Evolutionary conservation across 2,329 filamentous ascomycete species (phyloP).

Genomic region (Nigrospora osmanthi): DNA sequence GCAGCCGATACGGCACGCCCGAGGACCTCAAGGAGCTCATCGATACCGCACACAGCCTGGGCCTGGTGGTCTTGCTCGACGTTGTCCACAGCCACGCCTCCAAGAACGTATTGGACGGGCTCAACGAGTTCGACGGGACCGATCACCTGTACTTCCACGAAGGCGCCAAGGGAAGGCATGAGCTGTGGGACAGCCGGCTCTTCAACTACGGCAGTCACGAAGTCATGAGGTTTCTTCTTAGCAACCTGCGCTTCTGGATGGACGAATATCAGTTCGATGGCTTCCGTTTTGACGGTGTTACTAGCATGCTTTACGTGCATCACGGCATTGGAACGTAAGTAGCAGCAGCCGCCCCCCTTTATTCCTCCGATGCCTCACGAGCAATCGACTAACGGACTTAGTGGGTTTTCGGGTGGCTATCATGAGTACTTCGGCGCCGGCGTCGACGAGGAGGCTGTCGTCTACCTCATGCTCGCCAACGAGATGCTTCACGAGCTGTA

Average conservation of each 20-base stretch:
- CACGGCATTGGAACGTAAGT: conserved; percentile 94
- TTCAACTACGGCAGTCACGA: conserved; percentile 98
- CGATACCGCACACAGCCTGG: conserved; percentile 87
- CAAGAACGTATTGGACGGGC: conserved; percentile 90
- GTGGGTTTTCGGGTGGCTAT: conserved; percentile 93
- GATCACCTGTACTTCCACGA: conserved; percentile 95
- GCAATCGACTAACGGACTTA: conserved; percentile 27
- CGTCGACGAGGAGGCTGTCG: conserved; percentile 89
- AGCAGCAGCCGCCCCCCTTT: not conserved
- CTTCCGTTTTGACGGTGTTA: conserved; percentile 96
- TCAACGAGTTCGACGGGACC: conserved; percentile 93
- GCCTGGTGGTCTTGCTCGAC: conserved; percentile 84
- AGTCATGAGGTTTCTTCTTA: conserved; percentile 89
- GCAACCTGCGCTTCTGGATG: conserved; percentile 98
- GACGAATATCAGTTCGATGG: conserved; percentile 95
- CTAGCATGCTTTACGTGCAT: conserved; percentile 94
- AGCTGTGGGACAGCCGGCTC: conserved; percentile 90
- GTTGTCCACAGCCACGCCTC: conserved; percentile 97
- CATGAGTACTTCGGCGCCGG: conserved; percentile 91
- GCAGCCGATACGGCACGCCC: conserved; percentile 86
- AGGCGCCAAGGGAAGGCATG: conserved; percentile 76
- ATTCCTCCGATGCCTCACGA: not conserved
- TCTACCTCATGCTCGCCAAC: conserved; percentile 94
- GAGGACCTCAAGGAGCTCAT: conserved; percentile 96
- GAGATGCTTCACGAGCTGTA: conserved; percentile 91